Evolutionary conservation across 2,329 filamentous ascomycete species (phyloP).

Genomic region (Tricladium varicosporioides): DNA sequence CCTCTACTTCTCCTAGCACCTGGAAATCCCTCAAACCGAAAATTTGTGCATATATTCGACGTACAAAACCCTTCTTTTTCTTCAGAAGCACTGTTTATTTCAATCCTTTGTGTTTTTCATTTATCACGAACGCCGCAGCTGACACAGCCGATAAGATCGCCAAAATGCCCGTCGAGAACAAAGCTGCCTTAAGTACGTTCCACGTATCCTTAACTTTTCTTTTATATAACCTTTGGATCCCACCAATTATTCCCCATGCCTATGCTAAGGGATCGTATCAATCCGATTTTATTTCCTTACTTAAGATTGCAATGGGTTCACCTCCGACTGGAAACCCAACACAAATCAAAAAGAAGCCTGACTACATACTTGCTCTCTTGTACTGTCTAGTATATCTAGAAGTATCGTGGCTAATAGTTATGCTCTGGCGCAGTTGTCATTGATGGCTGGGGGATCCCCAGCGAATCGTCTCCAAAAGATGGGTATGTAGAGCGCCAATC

Average conservation of each 20-base stretch:
- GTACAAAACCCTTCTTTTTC: slow-evolving; percentile 7
- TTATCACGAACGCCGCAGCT: slow-evolving; percentile 9
- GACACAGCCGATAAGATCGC: slow-evolving; percentile 25
- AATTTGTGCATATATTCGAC: background rate
- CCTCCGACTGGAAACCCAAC: slow-evolving; percentile 1
- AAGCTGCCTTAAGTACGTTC: slow-evolving; percentile 63
- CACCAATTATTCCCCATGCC: background rate
- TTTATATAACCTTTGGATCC: slow-evolving; percentile 2
- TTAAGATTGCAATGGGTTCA: slow-evolving; percentile 4
- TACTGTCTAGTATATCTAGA: slow-evolving; percentile 56
- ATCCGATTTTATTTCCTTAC: background rate
- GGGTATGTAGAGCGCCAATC: slow-evolving; percentile 42
- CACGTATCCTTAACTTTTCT: slow-evolving; percentile 30
- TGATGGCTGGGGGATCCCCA: slow-evolving; percentile 94
- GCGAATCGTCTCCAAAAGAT: slow-evolving; percentile 74
- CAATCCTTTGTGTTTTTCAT: slow-evolving; percentile 1
- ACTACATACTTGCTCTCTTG: slow-evolving; percentile 44
- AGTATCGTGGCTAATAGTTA: slow-evolving; percentile 57
- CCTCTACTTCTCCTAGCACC: background rate
- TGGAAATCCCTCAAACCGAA: slow-evolving; percentile 7
- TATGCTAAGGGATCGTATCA: background rate
- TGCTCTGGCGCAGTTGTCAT: slow-evolving; percentile 78
- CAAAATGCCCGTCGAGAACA: slow-evolving; percentile 67
- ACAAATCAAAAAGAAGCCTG: slow-evolving; percentile 23
- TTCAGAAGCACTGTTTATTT: slow-evolving; percentile 3